Percentiles rank a stretch among this genome's conserved stretches.
Evolutionary conservation across 768 basidiomycete species (phyloP).

Genomic region (Termitomyces sp.): DNA sequence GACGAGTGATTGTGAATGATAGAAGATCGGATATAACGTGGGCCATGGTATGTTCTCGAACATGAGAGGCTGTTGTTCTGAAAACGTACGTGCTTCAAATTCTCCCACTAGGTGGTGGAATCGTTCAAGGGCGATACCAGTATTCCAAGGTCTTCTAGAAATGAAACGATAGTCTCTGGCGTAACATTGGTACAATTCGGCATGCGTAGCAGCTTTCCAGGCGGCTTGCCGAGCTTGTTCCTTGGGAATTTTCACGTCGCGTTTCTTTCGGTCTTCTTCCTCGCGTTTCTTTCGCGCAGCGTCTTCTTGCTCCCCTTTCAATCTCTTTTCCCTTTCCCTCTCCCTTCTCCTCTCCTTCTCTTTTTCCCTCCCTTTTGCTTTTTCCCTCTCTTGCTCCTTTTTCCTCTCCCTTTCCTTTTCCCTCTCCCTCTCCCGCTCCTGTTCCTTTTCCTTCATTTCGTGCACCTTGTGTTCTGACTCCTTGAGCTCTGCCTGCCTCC

Average conservation of each 20-base stretch:
- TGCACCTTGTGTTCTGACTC: background rate
- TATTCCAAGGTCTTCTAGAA: background rate
- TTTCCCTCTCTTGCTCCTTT: background rate
- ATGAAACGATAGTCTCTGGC: too few species aligned
- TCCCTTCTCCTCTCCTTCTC: too few species aligned
- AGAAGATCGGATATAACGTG: background rate
- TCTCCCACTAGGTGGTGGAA: background rate
- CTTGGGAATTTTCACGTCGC: background rate
- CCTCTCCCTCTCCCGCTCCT: background rate
- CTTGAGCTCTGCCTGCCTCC: background rate
- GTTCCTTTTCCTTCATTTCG: background rate
- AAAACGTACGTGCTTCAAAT: background rate
- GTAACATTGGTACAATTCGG: background rate
- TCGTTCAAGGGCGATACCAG: background rate
- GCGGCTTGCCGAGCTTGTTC: background rate
- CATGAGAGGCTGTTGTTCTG: background rate
- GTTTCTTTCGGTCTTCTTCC: background rate
- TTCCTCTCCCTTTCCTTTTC: too few species aligned
- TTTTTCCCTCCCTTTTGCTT: too few species aligned
- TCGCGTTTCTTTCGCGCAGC: background rate
- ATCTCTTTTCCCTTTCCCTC: background rate
- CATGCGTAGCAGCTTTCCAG: background rate
- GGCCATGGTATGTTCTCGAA: constrained; percentile 1
- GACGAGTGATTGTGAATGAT: background rate
- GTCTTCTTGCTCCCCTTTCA: background rate